These are phyloP conservation scores for Leucocoprinus birnbaumii DNA, from an alignment of 768 basidiomycete species.

Conservation along the genomic window DNA sequence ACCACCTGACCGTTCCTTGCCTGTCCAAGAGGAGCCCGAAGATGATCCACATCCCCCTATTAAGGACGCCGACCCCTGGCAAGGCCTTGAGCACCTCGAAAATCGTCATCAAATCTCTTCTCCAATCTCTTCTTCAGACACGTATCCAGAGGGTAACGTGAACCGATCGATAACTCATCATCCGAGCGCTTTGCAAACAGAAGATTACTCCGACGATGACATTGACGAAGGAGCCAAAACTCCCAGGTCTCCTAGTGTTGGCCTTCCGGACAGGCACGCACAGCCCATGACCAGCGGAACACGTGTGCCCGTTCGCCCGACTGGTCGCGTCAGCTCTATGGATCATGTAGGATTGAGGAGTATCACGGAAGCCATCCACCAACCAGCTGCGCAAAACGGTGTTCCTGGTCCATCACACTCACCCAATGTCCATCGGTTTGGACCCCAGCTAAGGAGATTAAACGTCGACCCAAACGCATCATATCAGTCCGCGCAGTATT, in stretches of 20 bases:
- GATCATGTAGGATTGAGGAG: slow-evolving; percentile 7
- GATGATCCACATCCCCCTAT: slow-evolving; percentile 45
- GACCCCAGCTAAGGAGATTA: slow-evolving; percentile 2
- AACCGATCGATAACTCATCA: slow-evolving; percentile 25
- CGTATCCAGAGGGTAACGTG: slow-evolving; percentile 40
- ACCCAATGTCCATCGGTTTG: not conserved
- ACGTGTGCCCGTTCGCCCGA: not conserved
- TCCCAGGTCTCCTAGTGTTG: slow-evolving; percentile 63
- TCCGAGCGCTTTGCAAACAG: slow-evolving; percentile 31
- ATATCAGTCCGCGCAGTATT: not conserved
- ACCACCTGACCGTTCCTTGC: slow-evolving; percentile 70
- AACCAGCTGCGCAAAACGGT: not conserved
- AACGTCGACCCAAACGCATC: slow-evolving; percentile 7
- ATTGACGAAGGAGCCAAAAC: slow-evolving; percentile 60
- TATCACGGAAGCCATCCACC: slow-evolving; percentile 7
- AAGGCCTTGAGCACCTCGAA: slow-evolving; percentile 29
- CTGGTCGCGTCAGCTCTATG: slow-evolving; percentile 5
- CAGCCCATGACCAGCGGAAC: not conserved
- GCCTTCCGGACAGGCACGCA: slow-evolving; percentile 45
- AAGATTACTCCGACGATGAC: slow-evolving; percentile 35
- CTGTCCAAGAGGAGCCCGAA: slow-evolving; percentile 75
- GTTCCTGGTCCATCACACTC: not conserved
- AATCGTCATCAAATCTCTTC: slow-evolving; percentile 35
- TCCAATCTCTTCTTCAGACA: slow-evolving; percentile 53
- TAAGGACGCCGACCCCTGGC: slow-evolving; percentile 36